Base-by-base conservation (phyloP, 2,329 filamentous ascomycete genomes). In the Fusarium azukiicola region DNA sequence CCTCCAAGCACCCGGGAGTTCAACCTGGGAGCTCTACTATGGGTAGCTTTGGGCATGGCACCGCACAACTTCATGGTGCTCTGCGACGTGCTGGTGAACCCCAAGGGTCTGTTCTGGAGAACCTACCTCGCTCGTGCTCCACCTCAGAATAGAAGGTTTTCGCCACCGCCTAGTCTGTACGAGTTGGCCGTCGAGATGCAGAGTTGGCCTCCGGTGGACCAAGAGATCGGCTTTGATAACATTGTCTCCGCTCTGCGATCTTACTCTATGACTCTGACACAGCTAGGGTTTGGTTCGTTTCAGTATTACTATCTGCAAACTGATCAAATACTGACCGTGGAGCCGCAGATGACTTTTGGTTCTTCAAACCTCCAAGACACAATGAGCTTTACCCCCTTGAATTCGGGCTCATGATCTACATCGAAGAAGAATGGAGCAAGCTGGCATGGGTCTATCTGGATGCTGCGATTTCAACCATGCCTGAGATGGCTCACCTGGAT, bases 361-460 rank as follows among this genome's bases (percentile, higher is more conserved):
- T 14, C 8, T 23, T 42, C 7, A 23, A 7, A 3, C 71, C 54
- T 13, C n/a, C 38, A 23, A 27, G 23, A 9, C 10, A 7, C 6
- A 40, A 54, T 7, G 21, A 13, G 8, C 1, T 23, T 23, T 63
- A 52, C 23, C 71, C 64, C 14, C 56, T 69, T 4, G 66, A 73
- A 11, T 50, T 46, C 27, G 71, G 71, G 8, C 54, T 70, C 11
- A 52, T 69, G 66, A 32, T 70, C 10, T 73, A 64, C 5, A 69
- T 73, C 11, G 63, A 73, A 21, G 21, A 47, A 17, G n/a, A 63
- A 64, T 73, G 66, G 71, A 3, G 2, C 9, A 36, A 27, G n/a
- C 23, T 73, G 6, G 52, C 67, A 52, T 73, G 71, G 66, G 56
- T 47, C 8, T 73, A 64, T 17, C 27, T 73, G 12, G 66, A 69